Evolutionary conservation across 1,139 yeast species (phyloP), one percentile per base, ranked within the genome.

Genomic region (Pneumocystis jirovecii): DNA sequence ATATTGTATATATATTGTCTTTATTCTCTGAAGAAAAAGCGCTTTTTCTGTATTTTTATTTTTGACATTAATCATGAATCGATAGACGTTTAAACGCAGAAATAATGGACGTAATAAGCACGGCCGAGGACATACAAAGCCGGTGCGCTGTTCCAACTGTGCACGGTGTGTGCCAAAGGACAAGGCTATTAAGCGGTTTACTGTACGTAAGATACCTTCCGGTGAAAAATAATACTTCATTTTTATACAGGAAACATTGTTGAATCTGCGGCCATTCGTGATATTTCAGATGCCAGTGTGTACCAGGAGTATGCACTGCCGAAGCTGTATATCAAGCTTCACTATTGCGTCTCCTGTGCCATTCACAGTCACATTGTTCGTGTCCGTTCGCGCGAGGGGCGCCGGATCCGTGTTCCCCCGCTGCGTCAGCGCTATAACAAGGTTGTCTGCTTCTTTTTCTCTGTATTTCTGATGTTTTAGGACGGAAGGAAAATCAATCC

Each of bases 91-190:
- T 90, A 93, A 93, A 97, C 93, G 99, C 90, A 90, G 97, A 83
- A 89, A 97, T 95, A 90, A 90, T 97, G 99, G 99, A 86, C 93
- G 98, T 87, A 93, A 95, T 95, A 93, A 93, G 96, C 90, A 90
- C 86, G 98, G 98, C 81, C 93, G 99, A 89, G 99, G 99, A 80
- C 98, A 93, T 96, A 96, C 89, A 82, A 87, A 88, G 83, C 96
- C 96, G 80, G 97, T 93, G 79, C 91, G 99, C 87, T 93, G 99
- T 86, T 88, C 91, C 80, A 93, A 93, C 97, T 93, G 99, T 84
- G 89, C 97, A 77, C 90, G 96, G 83, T 89, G 96, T 85, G 96
- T 93, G 77, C 97, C 99, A 79, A 95, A 93, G 70, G 71, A 69
- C 65, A 29, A 69, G 39, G 45, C 37, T 5, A 59, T 12, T 17